Percentiles rank a stretch among this genome's conserved stretches.
Evolutionary conservation across 2,329 filamentous ascomycete species (phyloP).

Genomic region (Podosphaera fusca): DNA sequence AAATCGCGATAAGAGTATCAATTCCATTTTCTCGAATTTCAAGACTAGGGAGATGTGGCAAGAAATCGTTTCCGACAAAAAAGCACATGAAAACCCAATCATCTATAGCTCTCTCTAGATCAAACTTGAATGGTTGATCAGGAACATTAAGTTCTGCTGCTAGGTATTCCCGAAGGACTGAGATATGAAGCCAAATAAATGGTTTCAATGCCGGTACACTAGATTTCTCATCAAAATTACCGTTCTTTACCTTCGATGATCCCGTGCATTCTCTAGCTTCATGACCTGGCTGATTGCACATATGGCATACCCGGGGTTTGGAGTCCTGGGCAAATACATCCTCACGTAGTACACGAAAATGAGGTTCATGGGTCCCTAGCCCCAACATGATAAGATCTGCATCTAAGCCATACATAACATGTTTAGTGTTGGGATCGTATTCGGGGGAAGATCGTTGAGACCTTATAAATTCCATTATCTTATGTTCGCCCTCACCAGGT

Average conservation of each 20-base stretch:
- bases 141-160: conserved; percentile 72
- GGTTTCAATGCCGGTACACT: conserved; percentile 53
- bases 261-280: conserved; percentile 70
- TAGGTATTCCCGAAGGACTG: conserved; percentile 76
- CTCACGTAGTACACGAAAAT: conserved; percentile 88
- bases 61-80: conserved; percentile 95
- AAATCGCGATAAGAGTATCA: conserved; percentile 87
- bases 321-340: conserved; percentile 87
- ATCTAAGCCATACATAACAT: conserved; percentile 95
- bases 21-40: conserved; percentile 96
- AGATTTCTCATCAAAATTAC: conserved; percentile 64
- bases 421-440: conserved; percentile 87
- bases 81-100: conserved; percentile 99
- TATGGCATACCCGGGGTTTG: conserved; percentile 57
- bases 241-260: conserved; percentile 51
- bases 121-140: conserved; percentile 65
- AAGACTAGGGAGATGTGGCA: conserved; percentile 88
- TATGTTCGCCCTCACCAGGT: conserved; percentile 93
- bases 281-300: conserved; percentile 85
- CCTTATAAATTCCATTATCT: conserved; percentile 96
- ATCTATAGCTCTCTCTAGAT: conserved; percentile 81
- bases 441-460: conserved; percentile 78
- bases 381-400: conserved; percentile 98
- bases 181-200: conserved; percentile 95
- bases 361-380: conserved; percentile 85